Evolutionary conservation across 2,329 filamentous ascomycete genomes (phyloP).

Genomic region (Intubia oerlemansii): DNA sequence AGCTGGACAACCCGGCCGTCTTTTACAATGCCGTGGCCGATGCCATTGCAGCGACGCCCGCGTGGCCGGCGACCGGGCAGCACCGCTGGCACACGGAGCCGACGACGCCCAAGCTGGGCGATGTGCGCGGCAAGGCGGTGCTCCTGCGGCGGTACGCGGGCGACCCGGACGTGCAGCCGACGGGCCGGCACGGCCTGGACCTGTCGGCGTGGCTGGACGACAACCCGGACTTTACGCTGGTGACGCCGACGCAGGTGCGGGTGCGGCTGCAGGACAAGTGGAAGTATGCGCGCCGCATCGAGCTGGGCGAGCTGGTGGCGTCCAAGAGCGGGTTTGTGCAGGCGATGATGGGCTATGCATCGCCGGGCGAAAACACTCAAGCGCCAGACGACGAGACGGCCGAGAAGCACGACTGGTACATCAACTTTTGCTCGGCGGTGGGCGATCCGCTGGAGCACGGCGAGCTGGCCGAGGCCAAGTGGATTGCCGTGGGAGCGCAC

Average conservation of each 20-base stretch:
- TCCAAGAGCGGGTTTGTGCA: conserved; percentile 18
- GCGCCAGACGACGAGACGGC: conserved; percentile 7
- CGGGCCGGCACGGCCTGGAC: conserved; percentile 15
- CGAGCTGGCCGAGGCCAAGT: conserved; percentile 18
- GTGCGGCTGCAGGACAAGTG: conserved; percentile 26
- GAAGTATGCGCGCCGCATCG: conserved; percentile 16
- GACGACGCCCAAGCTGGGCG: conserved; percentile 36
- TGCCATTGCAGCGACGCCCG: conserved; percentile 25
- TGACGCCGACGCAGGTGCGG: conserved; percentile 14
- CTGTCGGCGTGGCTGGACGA: conserved; percentile 39
- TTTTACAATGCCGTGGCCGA: conserved; percentile 26
- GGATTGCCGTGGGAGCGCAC: conserved; percentile 22
- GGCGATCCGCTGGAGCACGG: conserved; percentile 16
- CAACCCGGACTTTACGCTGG: conserved; percentile 32
- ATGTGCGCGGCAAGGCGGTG: conserved; percentile 44
- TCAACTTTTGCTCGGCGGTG: conserved; percentile 20
- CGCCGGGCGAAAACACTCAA: conserved; percentile 4
- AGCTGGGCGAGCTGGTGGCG: conserved; percentile 16
- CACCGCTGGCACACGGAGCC: conserved; percentile 39
- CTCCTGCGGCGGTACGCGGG: conserved; percentile 38
- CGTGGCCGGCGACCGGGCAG: conserved; percentile 10
- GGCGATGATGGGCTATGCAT: conserved; percentile 16
- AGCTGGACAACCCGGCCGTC: conserved; percentile 21
- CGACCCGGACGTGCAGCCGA: conserved; percentile 15
- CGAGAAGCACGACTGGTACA: conserved; percentile 10